A percentile compares a stretch with the other conserved stretches of the same genome.
These are phyloP conservation scores for Kwoniella heveanensis DNA, from an alignment of 768 basidiomycete species.

Conservation along the genomic window DNA sequence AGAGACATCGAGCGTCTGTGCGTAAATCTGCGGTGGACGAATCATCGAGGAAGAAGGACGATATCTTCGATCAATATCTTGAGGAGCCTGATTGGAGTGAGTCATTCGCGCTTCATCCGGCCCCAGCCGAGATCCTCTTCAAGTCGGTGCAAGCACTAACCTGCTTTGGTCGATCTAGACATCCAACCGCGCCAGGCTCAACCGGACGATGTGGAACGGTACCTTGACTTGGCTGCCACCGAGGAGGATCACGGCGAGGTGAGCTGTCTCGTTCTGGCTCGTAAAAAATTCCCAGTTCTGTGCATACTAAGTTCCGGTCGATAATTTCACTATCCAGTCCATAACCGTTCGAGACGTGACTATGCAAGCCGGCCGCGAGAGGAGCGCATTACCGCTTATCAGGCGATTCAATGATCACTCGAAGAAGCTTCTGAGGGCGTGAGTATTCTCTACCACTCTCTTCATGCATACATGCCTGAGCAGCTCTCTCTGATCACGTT, in stretches of 20 bases:
- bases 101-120: conserved; percentile 39
- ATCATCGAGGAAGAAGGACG: conserved; percentile 83
- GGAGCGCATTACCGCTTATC: conserved; percentile 85
- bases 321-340: no score
- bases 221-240: conserved; percentile 84
- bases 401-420: conserved; percentile 98
- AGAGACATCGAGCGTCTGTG: conserved; percentile 89
- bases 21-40: conserved; percentile 70
- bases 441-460: conserved; percentile 2
- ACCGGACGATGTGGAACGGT: conserved; percentile 63
- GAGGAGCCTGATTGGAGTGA: conserved; percentile 91
- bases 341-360: conserved; percentile 88
- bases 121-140: no score
- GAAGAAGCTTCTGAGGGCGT: conserved; percentile 69
- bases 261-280: no score
- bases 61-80: conserved; percentile 94
- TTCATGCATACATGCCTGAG: no score
- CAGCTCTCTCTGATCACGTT: no score
- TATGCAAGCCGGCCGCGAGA: conserved; percentile 91
- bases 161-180: conserved; percentile 14
- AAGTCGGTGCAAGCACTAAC: no score
- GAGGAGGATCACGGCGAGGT: conserved; percentile 89
- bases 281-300: no score
- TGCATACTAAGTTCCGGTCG: no score
- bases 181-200: conserved; percentile 33